A percentile compares a stretch with the other conserved stretches of the same genome.
Evolutionary conservation across 1,139 yeast genomes (phyloP).

Genomic region (Saccharomyces hybrid): DNA sequence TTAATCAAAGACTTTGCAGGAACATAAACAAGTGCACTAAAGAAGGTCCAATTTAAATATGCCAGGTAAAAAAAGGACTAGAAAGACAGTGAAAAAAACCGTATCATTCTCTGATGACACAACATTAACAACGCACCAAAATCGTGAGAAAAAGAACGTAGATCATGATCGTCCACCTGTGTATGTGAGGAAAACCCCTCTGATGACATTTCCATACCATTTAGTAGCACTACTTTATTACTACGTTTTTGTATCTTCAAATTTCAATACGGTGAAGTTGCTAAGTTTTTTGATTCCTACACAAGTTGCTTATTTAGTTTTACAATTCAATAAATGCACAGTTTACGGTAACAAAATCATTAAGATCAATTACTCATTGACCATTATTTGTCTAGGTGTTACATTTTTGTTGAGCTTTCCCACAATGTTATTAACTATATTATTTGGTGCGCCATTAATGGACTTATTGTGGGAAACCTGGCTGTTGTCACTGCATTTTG

Average conservation of each 20-base stretch:
- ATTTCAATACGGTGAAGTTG: constrained; percentile 32
- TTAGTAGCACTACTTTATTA: constrained; percentile 36
- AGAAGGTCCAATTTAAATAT: constrained; percentile 5
- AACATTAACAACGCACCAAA: constrained; percentile 21
- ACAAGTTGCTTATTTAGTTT: constrained; percentile 25
- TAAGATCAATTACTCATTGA: constrained; percentile 34
- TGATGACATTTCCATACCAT: constrained; percentile 44
- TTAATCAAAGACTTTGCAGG: neutral
- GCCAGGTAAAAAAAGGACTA: constrained; percentile 20
- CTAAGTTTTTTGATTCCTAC: constrained; percentile 24
- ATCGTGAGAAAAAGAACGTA: constrained; percentile 22
- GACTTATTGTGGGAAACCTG: constrained; percentile 51
- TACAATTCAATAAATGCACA: constrained; percentile 27
- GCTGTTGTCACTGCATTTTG: constrained; percentile 56
- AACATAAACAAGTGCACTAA: neutral
- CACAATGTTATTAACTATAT: constrained; percentile 44
- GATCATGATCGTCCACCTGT: constrained; percentile 29
- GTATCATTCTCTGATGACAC: constrained; percentile 36
- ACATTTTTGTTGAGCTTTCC: constrained; percentile 45
- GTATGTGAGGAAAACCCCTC: constrained; percentile 27
- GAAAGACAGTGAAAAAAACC: constrained; percentile 28
- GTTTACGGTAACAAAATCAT: constrained; percentile 31
- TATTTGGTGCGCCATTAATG: constrained; percentile 85
- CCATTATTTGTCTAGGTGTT: constrained; percentile 35
- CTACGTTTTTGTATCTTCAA: constrained; percentile 32